Evolutionary conservation across 768 basidiomycete genomes (phyloP), one percentile per base, ranked within the genome.

Genomic region (Lenzites betulinus): DNA sequence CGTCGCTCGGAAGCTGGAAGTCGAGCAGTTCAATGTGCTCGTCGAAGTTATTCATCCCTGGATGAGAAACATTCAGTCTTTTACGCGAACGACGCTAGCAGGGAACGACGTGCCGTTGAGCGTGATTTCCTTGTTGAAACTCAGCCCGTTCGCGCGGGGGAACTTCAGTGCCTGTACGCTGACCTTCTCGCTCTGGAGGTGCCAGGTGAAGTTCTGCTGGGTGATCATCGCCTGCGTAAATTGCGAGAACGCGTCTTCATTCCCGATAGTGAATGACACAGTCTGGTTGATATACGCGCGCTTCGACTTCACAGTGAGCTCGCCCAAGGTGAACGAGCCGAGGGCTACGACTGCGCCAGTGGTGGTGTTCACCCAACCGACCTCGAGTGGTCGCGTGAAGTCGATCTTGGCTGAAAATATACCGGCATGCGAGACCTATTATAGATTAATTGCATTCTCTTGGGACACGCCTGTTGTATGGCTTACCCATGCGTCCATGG

Each of bases 141-240:
- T 78, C 62, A 92, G 78, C 1, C 84, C 85, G 66, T 86, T 85
- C 3, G 86, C 82, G 3, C 80, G 77, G 2, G 88, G 88, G 66
- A 90, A 88, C 63, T 84, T 86, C 60, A 81, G 74, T 2, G 89
- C 89, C 54, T 85, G 83, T 12, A 88, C 87, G 7, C 76, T 76
- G 39, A 90, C 77, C 62, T 80, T 78, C n/a, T 79, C 69, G 58
- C 81, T 87, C 18, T 74, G 67, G 42, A 92, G 72, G 55, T 78
- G 77, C 89, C 89, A 92, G 0, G 84, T 89, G 66, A 91, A 90
- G 58, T 79, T 84, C 47, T 75, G 75, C 47, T 82, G 79, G 0
- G 86, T 90, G 69, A 91, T 90, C 79, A 92, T 77, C 33, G 77
- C 73, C 42, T 74, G 74, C 2, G 87, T 80, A 71, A 90, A 90